Conservation (phyloP, 139 green algal genomes). For the Chlorella sorokiniana region DNA sequence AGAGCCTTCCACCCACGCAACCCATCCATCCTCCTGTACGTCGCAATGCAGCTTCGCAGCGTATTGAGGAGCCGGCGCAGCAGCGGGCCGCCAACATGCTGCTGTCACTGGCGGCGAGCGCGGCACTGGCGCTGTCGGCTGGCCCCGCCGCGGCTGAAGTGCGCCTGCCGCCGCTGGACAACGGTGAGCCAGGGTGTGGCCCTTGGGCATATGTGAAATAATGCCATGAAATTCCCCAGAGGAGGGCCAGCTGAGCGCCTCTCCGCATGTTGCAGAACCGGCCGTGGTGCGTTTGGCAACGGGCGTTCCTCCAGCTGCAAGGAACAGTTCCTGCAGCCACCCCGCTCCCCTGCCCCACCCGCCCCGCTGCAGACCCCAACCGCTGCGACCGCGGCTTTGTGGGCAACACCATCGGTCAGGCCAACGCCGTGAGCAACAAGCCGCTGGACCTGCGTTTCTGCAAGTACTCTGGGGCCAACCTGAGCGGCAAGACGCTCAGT, state of each 20-base stretch:
- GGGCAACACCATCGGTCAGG: conserved; percentile 95
- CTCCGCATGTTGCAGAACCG: too few species aligned
- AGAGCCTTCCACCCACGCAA: neutral
- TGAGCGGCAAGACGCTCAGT: conserved; percentile 84
- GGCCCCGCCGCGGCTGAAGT: conserved; percentile 58
- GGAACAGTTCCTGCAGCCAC: too few species aligned
- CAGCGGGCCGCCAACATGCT: conserved; percentile 12
- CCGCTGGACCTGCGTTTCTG: conserved; percentile 90
- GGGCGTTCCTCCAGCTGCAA: too few species aligned
- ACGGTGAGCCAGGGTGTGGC: conserved; percentile 26
- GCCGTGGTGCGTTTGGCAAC: too few species aligned
- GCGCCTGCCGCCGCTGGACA: conserved; percentile 74
- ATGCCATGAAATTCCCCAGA: too few species aligned
- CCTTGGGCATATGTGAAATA: neutral
- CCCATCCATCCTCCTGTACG: too few species aligned
- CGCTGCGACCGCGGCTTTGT: conserved; percentile 83
- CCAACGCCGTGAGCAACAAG: conserved; percentile 94
- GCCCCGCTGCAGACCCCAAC: conserved; percentile 70
- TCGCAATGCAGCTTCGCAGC: neutral
- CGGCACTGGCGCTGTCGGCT: conserved; percentile 17
- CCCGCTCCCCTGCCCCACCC: neutral
- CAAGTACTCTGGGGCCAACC: conserved; percentile 68
- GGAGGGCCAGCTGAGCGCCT: too few species aligned
- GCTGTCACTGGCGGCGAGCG: conserved; percentile 21
- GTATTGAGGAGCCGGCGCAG: neutral